These are phyloP conservation scores for Mycosphaerella sp. DNA, from an alignment of 2,329 filamentous ascomycete species.

Conservation along the genomic window DNA sequence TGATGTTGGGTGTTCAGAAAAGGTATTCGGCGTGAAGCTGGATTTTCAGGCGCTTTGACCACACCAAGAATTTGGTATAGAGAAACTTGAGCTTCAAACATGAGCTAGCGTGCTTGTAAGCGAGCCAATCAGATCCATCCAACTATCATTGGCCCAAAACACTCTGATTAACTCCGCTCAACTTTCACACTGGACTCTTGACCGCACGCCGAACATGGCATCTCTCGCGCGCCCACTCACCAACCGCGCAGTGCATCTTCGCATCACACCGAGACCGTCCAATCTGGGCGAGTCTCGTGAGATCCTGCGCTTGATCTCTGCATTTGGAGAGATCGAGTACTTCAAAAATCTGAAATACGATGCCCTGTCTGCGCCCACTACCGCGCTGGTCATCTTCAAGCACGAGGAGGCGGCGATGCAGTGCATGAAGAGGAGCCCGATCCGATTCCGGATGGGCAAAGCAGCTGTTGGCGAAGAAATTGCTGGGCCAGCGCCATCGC, in stretches of 20 bases:
- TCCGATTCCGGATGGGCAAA: constrained; percentile 41
- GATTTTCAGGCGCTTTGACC: too few relatives aligned
- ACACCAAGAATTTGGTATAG: too few relatives aligned
- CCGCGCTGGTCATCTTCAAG: constrained; percentile 43
- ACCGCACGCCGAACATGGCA: constrained; percentile 3
- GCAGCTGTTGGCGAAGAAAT: constrained; percentile 15
- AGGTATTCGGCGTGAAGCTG: too few relatives aligned
- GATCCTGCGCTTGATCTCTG: constrained; percentile 43
- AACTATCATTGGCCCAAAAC: too few relatives aligned
- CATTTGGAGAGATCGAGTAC: constrained; percentile 45
- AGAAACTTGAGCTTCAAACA: too few relatives aligned
- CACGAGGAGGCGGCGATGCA: constrained; percentile 36
- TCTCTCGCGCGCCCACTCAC: constrained; percentile 32
- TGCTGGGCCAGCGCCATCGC: background rate
- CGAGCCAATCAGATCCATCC: too few relatives aligned
- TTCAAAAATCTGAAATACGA: constrained; percentile 47
- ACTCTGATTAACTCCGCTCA: too few relatives aligned
- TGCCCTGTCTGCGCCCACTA: constrained; percentile 36
- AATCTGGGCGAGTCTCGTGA: constrained; percentile 46
- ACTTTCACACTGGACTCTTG: too few relatives aligned
- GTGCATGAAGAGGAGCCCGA: constrained; percentile 41
- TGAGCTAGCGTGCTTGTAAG: too few relatives aligned
- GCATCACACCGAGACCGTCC: constrained; percentile 42
- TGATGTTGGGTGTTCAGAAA: too few relatives aligned
- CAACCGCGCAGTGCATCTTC: constrained; percentile 42